A percentile compares a stretch with the other conserved stretches of the same genome.
Conservation (phyloP, 2,329 filamentous ascomycete species). For the Ascomycota sp. region DNA sequence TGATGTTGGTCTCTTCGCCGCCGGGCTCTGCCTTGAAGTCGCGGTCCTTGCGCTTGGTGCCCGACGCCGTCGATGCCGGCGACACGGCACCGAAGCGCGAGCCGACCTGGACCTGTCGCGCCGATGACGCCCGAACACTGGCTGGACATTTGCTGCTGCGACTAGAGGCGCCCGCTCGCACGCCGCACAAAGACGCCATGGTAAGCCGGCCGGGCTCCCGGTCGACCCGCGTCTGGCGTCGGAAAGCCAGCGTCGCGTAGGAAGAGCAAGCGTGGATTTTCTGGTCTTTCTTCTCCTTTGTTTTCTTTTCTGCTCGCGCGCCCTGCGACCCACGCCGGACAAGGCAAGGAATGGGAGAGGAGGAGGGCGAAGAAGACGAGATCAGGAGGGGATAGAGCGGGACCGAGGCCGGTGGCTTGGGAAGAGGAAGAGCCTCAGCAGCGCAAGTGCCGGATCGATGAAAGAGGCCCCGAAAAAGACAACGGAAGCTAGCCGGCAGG, state of each 20-base stretch:
- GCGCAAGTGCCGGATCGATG: too few species aligned
- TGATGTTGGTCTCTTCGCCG: slow-evolving; percentile 83
- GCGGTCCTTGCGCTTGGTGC: slow-evolving; percentile 68
- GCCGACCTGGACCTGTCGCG: slow-evolving; percentile 8
- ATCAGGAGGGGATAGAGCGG: too few species aligned
- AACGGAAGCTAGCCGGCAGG: too few species aligned
- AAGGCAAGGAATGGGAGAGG: too few species aligned
- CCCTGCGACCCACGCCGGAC: not conserved
- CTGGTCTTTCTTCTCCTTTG: too few species aligned
- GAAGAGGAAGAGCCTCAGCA: too few species aligned
- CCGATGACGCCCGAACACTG: slow-evolving; percentile 5
- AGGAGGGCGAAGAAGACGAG: too few species aligned
- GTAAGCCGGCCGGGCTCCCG: slow-evolving; percentile 15
- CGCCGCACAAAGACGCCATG: slow-evolving; percentile 9
- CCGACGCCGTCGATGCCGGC: slow-evolving; percentile 18
- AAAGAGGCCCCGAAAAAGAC: too few species aligned
- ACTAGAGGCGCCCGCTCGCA: slow-evolving; percentile 7
- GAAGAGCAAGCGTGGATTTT: too few species aligned
- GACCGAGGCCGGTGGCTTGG: too few species aligned
- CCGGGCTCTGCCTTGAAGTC: slow-evolving; percentile 49
- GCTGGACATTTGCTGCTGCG: slow-evolving; percentile 8
- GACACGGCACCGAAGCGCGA: not conserved
- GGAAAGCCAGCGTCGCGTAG: slow-evolving; percentile 12
- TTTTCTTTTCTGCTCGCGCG: not conserved
- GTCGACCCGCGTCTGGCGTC: slow-evolving; percentile 16